Base-by-base conservation (phyloP, 106 monocot genomes). In the Dendrobium catenatum region DNA sequence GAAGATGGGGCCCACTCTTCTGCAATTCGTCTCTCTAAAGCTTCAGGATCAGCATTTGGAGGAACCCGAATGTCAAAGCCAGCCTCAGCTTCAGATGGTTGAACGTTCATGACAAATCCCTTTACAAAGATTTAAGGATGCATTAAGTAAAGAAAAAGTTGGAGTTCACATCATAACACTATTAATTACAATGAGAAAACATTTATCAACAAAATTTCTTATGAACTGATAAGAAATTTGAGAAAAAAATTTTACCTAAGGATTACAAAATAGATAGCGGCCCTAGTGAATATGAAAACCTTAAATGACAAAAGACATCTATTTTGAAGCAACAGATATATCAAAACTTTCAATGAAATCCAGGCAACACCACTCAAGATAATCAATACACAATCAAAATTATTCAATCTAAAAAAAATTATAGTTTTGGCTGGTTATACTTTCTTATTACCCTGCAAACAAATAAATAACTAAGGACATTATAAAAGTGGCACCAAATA, bases 81-180 rank as follows among this genome's bases (percentile, higher is more conserved):
- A 46, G 91, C 88, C 81, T 99, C 93, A 55, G 95, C 98, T 91
- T 93, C 95, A 72, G 95, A 99, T 76, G 98, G 93, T 78, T 99
- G 95, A 40, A 95, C 77, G 83, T 99, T 99, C 98, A 99, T 99
- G 26, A 99, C 90, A 85, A 95, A 99, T 56, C 95, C 98, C 98
- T 67, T 61, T 22, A 61, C 22, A 61, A 61, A 59, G n/a, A 54
- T 74, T 40, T 73, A 16, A 74, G n/a, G 2, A 43, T 42, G n/a
- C 42, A 43, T 44, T 44, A 20, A 43, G 26, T 20, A 44, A 43
- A 74, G 19, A 42, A 74, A 43, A 74, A 73, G 7, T 17, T 20
- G 6, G 16, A 70, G 31, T 33, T 61, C 22, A 8, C 22, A 61
- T 61, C 4, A 20, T n/a, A 61, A 61, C 5, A 20, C 7, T 20